Percentiles rank a stretch among this genome's conserved stretches.
Conservation (phyloP, 2,329 filamentous ascomycete species). For the Aspergillus niger region DNA sequence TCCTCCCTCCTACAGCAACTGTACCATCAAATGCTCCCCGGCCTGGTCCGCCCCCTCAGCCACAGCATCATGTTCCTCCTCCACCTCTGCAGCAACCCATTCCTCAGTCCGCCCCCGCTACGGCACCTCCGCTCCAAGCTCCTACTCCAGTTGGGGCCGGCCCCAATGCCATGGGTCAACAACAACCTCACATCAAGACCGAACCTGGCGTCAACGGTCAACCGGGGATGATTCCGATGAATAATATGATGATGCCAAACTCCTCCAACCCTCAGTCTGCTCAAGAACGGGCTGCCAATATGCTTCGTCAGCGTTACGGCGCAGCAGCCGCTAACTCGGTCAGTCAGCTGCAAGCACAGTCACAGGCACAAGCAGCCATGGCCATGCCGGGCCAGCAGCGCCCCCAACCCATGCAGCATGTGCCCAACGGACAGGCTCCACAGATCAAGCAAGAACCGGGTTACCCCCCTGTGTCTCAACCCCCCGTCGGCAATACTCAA, state of each 20-base stretch:
- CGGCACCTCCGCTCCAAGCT: constrained; percentile 28
- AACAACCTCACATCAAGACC: constrained; percentile 53
- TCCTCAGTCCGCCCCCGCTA: constrained; percentile 35
- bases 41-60: constrained; percentile 33
- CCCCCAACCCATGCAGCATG: constrained; percentile 33
- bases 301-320: constrained; percentile 53
- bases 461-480: constrained; percentile 40
- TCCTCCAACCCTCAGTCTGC: constrained; percentile 51
- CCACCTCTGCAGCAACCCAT: constrained; percentile 41
- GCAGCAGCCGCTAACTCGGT: constrained; percentile 46
- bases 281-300: constrained; percentile 55
- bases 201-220: constrained; percentile 51
- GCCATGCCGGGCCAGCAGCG: constrained; percentile 39
- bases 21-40: constrained; percentile 49
- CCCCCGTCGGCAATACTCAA: constrained; percentile 58
- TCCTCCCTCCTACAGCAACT: constrained; percentile 42
- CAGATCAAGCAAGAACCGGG: constrained; percentile 45
- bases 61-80: constrained; percentile 40
- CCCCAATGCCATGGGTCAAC: constrained; percentile 33
- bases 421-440: constrained; percentile 43
- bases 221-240: constrained; percentile 36
- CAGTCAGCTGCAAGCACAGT: constrained; percentile 47
- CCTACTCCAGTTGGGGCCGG: constrained; percentile 21
- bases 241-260: constrained; percentile 34
- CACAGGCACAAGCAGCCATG: constrained; percentile 33